phyloP scores from a whole-genome alignment of 2,329 filamentous ascomycete species.

The Neocucurbitaria cava region DNA sequence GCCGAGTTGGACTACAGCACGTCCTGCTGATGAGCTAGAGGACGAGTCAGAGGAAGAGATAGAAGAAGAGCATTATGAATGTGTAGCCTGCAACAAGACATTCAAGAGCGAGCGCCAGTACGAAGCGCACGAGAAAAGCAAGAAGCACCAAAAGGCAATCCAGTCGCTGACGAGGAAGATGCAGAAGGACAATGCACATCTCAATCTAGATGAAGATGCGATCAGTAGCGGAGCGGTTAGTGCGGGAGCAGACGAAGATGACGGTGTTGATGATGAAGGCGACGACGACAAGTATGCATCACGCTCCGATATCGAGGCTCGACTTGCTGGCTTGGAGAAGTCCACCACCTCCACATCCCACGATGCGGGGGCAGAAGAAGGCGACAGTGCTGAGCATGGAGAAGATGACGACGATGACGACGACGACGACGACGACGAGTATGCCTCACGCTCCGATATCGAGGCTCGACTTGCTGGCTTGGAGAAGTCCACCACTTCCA shows the following conservation, averaged over 20 bases:
- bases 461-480: conserved; percentile 41
- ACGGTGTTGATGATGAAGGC: conserved; percentile 15
- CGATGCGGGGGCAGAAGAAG: background rate
- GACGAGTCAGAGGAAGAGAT: conserved; percentile 61
- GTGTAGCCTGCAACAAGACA: conserved; percentile 67
- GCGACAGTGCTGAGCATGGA: conserved; percentile 11
- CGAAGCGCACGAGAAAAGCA: conserved; percentile 92
- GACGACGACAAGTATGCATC: conserved; percentile 52
- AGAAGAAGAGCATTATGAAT: conserved; percentile 64
- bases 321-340: conserved; percentile 1
- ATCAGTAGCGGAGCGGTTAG: conserved; percentile 42
- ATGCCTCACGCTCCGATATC: conserved; percentile 46
- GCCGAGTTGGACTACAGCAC: conserved; percentile 76
- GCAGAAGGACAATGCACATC: conserved; percentile 75
- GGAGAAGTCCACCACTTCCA: conserved; percentile 14
- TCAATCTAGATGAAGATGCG: conserved; percentile 55
- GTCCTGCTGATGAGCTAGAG: conserved; percentile 61
- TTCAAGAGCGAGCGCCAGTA: conserved; percentile 94
- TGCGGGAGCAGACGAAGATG: conserved; percentile 36
- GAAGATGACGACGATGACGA: conserved; percentile 22
- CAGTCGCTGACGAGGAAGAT: conserved; percentile 82
- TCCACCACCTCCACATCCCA: background rate
- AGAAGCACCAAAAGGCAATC: conserved; percentile 90
- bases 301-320: too few relatives aligned
- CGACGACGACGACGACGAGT: conserved; percentile 44